phyloP scores from a whole-genome alignment of 306 rosid genomes.

The Quercus berberidifolia region DNA sequence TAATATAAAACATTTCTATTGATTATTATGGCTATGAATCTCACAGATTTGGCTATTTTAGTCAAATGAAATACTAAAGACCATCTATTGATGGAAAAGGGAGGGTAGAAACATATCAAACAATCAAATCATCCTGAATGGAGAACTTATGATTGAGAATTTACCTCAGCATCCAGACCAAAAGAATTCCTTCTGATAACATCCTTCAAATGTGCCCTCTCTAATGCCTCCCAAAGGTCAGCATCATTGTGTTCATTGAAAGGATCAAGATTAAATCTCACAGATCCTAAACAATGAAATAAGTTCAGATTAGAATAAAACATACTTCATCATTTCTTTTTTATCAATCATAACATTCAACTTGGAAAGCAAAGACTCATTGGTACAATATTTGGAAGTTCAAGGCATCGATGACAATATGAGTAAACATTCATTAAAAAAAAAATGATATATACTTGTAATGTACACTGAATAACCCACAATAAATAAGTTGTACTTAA shows the following conservation, averaged over 20 bases:
- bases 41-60: background rate
- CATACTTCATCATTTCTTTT: constrained; percentile 12
- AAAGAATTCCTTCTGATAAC: constrained; percentile 61
- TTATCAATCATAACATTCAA: background rate
- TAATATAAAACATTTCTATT: background rate
- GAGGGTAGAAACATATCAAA: background rate
- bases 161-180: constrained; percentile 84
- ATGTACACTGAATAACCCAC: background rate
- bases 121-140: background rate
- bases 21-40: background rate
- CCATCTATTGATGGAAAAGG: background rate
- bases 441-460: background rate
- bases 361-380: background rate
- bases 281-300: constrained; percentile 29
- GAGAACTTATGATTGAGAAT: background rate
- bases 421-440: background rate
- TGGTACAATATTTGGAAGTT: background rate
- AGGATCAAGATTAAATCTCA: constrained; percentile 57
- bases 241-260: constrained; percentile 51
- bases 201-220: constrained; percentile 76
- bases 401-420: background rate
- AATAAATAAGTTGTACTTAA: background rate
- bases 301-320: background rate
- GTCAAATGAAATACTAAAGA: background rate
- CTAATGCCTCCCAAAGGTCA: constrained; percentile 60